Conservation (phyloP, 805 yeast species). For the Torulaspora maleeae region DNA sequence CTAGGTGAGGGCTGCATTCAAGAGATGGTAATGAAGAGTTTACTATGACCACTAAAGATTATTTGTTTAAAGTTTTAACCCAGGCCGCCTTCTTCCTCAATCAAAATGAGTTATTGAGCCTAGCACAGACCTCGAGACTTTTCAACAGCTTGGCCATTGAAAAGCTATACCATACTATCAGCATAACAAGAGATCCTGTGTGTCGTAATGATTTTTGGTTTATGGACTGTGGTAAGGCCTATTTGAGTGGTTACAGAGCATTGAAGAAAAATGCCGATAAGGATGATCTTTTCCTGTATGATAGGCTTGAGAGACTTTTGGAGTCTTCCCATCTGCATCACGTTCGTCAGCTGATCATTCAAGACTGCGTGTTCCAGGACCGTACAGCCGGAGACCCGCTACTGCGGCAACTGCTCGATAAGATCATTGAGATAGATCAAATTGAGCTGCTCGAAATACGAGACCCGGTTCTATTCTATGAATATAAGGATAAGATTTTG, state of each 20-base stretch:
- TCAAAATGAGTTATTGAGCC: conserved; percentile 38
- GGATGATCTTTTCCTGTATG: conserved; percentile 36
- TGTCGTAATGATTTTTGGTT: conserved; percentile 31
- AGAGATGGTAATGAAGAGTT: neutral
- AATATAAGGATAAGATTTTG: conserved; percentile 11
- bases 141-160: conserved; percentile 32
- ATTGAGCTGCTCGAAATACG: conserved; percentile 24
- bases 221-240: conserved; percentile 37
- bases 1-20: neutral
- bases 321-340: conserved; percentile 34
- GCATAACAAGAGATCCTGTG: conserved; percentile 36
- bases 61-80: conserved; percentile 5
- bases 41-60: conserved; percentile 8
- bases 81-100: conserved; percentile 32
- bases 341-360: conserved; percentile 37
- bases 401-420: conserved; percentile 19
- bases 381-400: conserved; percentile 17
- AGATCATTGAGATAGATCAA: conserved; percentile 20
- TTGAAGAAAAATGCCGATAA: conserved; percentile 35
- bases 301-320: conserved; percentile 41
- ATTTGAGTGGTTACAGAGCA: conserved; percentile 38
- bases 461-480: conserved; percentile 18
- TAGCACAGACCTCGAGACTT: conserved; percentile 34
- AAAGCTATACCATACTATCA: conserved; percentile 38
- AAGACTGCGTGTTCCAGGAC: conserved; percentile 32